These are phyloP conservation scores for Alternaria triticimaculans DNA, from an alignment of 2,329 filamentous ascomycete species.

Conservation along the genomic window DNA sequence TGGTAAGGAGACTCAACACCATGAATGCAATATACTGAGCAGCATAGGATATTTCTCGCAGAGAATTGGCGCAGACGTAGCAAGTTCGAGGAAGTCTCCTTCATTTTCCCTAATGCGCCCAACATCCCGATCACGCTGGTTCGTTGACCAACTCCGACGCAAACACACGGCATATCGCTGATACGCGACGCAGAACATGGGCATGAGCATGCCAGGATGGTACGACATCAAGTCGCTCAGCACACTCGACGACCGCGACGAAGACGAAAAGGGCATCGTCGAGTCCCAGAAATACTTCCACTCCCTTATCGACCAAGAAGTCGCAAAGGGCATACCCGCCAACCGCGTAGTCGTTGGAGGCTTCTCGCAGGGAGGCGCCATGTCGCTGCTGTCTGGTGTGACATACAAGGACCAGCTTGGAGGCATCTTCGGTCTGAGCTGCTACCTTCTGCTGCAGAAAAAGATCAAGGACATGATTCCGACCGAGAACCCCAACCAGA, in stretches of 20 bases:
- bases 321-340: conserved; percentile 79
- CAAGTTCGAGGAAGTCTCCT: conserved; percentile 87
- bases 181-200: conserved; percentile 65
- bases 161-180: not conserved
- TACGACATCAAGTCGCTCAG: conserved; percentile 71
- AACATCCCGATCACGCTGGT: conserved; percentile 84
- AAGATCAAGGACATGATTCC: conserved; percentile 62
- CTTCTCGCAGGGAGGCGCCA: conserved; percentile 86
- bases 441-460: conserved; percentile 75
- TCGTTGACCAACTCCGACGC: conserved; percentile 40
- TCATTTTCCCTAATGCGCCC: conserved; percentile 92
- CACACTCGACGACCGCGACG: conserved; percentile 54
- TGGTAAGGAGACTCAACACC: conserved; percentile 61
- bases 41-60: conserved; percentile 71
- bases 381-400: conserved; percentile 80
- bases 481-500: conserved; percentile 65
- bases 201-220: conserved; percentile 85
- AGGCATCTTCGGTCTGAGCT: conserved; percentile 86
- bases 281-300: conserved; percentile 78
- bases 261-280: conserved; percentile 77
- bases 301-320: conserved; percentile 78
- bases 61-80: conserved; percentile 84
- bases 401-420: conserved; percentile 77
- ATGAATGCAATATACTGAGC: conserved; percentile 24
- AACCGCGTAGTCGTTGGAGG: conserved; percentile 86